These are phyloP conservation scores for Ophiognomonia clavigignenti-juglandacearum DNA, from an alignment of 2,329 filamentous ascomycete species.

Conservation along the genomic window DNA sequence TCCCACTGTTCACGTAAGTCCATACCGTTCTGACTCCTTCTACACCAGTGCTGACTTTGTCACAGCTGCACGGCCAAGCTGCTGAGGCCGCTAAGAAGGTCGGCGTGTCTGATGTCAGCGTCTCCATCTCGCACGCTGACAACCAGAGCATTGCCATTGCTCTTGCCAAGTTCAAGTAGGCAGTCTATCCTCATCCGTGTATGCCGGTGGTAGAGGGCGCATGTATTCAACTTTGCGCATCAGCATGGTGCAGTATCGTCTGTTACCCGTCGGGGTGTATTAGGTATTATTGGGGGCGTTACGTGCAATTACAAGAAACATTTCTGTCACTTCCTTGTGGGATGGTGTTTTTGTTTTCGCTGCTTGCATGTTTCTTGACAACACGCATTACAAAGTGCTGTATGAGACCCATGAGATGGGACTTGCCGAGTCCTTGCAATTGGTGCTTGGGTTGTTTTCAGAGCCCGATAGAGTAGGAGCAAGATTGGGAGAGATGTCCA, in stretches of 20 bases:
- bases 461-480: neutral
- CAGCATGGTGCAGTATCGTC: neutral
- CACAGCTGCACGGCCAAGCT: constrained; percentile 80
- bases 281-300: constrained; percentile 5
- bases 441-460: neutral
- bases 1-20: constrained; percentile 76
- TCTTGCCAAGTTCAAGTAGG: constrained; percentile 68
- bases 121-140: constrained; percentile 96
- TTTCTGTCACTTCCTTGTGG: too few relatives aligned
- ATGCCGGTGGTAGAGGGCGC: neutral
- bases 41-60: constrained; percentile 32
- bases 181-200: neutral
- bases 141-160: constrained; percentile 92
- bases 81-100: constrained; percentile 77
- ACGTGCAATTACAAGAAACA: neutral
- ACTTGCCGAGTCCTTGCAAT: neutral
- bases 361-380: neutral
- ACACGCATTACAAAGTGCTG: constrained; percentile 1
- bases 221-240: neutral
- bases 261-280: too few relatives aligned
- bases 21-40: neutral
- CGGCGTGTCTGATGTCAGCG: constrained; percentile 80
- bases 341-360: neutral
- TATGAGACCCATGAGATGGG: neutral
- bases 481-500: neutral